These are phyloP conservation scores for Auricularia cornea DNA, from an alignment of 768 basidiomycete species.

Conservation along the genomic window DNA sequence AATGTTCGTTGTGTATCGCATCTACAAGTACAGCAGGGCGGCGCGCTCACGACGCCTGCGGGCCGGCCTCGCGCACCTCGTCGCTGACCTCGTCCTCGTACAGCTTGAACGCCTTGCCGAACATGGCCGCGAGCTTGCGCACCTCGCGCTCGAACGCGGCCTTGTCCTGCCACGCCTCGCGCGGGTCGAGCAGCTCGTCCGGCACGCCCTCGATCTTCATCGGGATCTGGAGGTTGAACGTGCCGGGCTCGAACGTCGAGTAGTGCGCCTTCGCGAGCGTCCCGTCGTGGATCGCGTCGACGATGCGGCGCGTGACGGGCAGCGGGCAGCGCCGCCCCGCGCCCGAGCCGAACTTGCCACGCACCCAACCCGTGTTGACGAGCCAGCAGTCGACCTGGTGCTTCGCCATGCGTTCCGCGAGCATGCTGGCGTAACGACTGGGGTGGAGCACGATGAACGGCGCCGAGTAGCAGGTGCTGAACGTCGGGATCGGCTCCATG, in stretches of 20 bases:
- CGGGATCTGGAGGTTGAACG: slow-evolving; percentile 82
- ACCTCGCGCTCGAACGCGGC: slow-evolving; percentile 86
- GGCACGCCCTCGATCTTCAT: slow-evolving; percentile 80
- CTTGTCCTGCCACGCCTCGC: slow-evolving; percentile 79
- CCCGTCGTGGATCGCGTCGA: slow-evolving; percentile 95
- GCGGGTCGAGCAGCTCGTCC: slow-evolving; percentile 82
- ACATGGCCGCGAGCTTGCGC: slow-evolving; percentile 85
- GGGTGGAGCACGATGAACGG: slow-evolving; percentile 99
- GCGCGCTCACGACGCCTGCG: slow-evolving; percentile 23
- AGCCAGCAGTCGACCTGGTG: slow-evolving; percentile 92
- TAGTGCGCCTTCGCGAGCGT: slow-evolving; percentile 80
- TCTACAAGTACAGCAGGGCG: too few species aligned
- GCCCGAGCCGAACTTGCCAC: slow-evolving; percentile 76
- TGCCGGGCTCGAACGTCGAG: slow-evolving; percentile 56
- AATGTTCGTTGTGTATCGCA: too few species aligned
- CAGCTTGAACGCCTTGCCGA: slow-evolving; percentile 85
- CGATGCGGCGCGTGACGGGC: slow-evolving; percentile 90
- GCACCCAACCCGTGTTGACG: slow-evolving; percentile 97
- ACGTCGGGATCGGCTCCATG: slow-evolving; percentile 95
- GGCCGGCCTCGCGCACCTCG: slow-evolving; percentile 78
- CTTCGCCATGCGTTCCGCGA: slow-evolving; percentile 87
- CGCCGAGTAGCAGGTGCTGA: slow-evolving; percentile 97
- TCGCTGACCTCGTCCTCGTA: slow-evolving; percentile 82
- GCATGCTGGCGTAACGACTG: slow-evolving; percentile 92
- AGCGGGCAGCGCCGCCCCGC: slow-evolving; percentile 89